Evolutionary conservation across 169 alveolate species (phyloP), one percentile per base, ranked within the genome.

Genomic region (Plasmodium adleri): DNA sequence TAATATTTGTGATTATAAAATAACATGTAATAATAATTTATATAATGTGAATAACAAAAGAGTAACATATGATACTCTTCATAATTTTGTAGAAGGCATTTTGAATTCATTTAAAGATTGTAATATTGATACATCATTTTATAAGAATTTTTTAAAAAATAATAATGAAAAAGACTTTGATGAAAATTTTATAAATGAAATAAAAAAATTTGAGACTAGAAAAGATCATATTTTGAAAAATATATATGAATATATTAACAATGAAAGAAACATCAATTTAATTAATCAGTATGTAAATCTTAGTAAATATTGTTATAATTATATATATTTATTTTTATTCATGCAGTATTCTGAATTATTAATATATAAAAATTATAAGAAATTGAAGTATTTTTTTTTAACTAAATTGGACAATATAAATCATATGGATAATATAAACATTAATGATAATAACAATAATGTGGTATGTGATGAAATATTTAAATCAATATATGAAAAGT

Each of bases 171-270:
- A 68, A 58, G 85, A 80, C 6, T 13, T 80, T 39, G 80, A 80
- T 68, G 58, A 67, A 5, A 80, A 50, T 80, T 68, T 56, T 68
- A 68, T 66, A 68, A 58, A 54, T 13, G 83, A 80, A 68, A 80
- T 80, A 80, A 80, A 80, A 49, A 67, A 80, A 28, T 80, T 80
- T 28, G 90, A 80, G 45, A 52, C 74, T 54, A 68, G 72, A 80
- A 80, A 80, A 56, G 83, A 80, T 43, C 58, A 68, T 49, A 60
- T 68, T 13, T 68, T 80, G 60, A 80, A 68, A 26, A 80, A 80
- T 68, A 67, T 80, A 15, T 80, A 80, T 80, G 85, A 80, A 56
- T 39, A 60, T 80, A 50, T 80, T 63, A 68, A 49, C 59, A 63
- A 63, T 47, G 90, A 80, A 68, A 67, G 83, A 62, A 80, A 80